These are phyloP conservation scores for Peronosclerospora sorghi DNA, from an alignment of 352 stramenopile species.

Conservation along the genomic window DNA sequence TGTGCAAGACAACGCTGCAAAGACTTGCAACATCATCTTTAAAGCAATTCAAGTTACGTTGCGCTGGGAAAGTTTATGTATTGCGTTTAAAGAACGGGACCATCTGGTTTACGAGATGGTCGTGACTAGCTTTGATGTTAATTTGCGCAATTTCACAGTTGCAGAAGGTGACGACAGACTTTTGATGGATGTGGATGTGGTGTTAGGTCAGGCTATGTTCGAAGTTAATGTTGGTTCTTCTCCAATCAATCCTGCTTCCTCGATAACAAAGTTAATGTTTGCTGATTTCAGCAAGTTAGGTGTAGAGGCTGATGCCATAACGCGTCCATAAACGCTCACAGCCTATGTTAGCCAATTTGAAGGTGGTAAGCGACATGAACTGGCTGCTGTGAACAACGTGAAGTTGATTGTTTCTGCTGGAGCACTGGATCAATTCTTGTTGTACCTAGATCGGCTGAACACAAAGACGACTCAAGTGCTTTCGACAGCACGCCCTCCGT, in stretches of 20 bases:
- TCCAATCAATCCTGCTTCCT: slow-evolving; percentile 20
- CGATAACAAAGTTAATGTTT: slow-evolving; percentile 41
- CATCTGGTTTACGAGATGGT: slow-evolving; percentile 38
- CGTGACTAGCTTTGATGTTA: slow-evolving; percentile 36
- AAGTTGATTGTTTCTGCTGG: slow-evolving; percentile 30
- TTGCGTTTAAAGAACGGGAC: slow-evolving; percentile 33
- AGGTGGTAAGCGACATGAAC: slow-evolving; percentile 32
- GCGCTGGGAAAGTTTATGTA: slow-evolving; percentile 41
- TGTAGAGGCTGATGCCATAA: slow-evolving; percentile 14
- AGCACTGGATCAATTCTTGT: slow-evolving; percentile 49
- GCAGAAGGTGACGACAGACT: slow-evolving; percentile 32
- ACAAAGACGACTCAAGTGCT: slow-evolving; percentile 42
- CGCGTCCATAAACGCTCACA: slow-evolving; percentile 33
- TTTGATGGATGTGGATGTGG: slow-evolving; percentile 39
- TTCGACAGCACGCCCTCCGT: slow-evolving; percentile 27
- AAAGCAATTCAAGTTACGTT: slow-evolving; percentile 38
- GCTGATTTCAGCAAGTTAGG: slow-evolving; percentile 35
- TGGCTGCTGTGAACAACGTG: slow-evolving; percentile 33
- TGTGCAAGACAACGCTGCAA: slow-evolving; percentile 27
- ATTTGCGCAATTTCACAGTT: slow-evolving; percentile 30
- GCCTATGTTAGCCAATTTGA: slow-evolving; percentile 33
- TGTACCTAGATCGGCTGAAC: slow-evolving; percentile 48
- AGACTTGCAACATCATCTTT: slow-evolving; percentile 45
- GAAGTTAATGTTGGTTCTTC: slow-evolving; percentile 34
- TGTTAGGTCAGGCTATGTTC: slow-evolving; percentile 38